phyloP scores from a whole-genome alignment of 2,329 filamentous ascomycete genomes.

The Teratosphaeria gauchensis region DNA sequence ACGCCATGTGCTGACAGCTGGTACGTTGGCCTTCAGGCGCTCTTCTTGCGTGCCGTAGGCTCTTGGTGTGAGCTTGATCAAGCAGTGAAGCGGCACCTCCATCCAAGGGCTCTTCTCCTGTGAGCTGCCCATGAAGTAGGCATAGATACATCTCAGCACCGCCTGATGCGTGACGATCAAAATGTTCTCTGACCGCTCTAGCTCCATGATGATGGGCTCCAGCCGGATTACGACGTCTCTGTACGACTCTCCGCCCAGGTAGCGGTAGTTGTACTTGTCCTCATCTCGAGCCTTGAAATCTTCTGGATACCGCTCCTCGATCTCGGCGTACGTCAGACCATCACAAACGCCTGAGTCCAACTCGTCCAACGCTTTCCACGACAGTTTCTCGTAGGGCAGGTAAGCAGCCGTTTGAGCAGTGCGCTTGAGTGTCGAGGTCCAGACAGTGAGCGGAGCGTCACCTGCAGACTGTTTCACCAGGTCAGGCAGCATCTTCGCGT shows the following conservation, averaged over 20 bases:
- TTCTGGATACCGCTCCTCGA: conserved; percentile 81
- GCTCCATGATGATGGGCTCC: conserved; percentile 98
- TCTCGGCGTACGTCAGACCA: conserved; percentile 90
- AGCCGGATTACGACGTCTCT: conserved; percentile 95
- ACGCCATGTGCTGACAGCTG: conserved; percentile 91
- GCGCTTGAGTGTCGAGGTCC: conserved; percentile 67
- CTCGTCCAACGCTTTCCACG: conserved; percentile 98
- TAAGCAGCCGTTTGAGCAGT: conserved; percentile 87
- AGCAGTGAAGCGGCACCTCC: conserved; percentile 90
- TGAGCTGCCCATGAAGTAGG: conserved; percentile 96
- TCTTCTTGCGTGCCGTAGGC: conserved; percentile 91
- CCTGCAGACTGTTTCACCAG: conserved; percentile 79
- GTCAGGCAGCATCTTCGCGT: conserved; percentile 74
- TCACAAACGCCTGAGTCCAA: conserved; percentile 95
- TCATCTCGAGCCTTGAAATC: conserved; percentile 93
- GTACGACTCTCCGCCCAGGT: conserved; percentile 90
- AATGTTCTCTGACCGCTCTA: conserved; percentile 92
- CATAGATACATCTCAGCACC: conserved; percentile 92
- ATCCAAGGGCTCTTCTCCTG: conserved; percentile 95
- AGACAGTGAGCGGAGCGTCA: conserved; percentile 61
- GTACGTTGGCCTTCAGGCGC: conserved; percentile 80
- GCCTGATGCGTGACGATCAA: conserved; percentile 97
- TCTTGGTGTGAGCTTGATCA: conserved; percentile 91
- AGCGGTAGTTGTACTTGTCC: conserved; percentile 99
- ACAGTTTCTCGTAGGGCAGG: conserved; percentile 85